These are phyloP conservation scores for Penicillium sp. DNA, from an alignment of 2,329 filamentous ascomycete genomes.

Conservation along the genomic window DNA sequence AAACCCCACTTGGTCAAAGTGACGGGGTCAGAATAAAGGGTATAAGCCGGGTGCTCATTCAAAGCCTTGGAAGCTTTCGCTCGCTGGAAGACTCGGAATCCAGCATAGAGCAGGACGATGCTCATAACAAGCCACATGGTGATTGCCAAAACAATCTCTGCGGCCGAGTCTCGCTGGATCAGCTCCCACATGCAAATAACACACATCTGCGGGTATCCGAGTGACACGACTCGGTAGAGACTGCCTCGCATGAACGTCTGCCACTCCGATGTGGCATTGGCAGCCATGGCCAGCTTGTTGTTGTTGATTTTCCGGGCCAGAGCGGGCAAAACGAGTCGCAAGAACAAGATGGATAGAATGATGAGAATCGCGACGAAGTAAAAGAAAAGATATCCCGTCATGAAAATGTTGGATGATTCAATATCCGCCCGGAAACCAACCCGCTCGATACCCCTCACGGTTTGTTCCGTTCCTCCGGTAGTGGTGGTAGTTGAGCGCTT, in stretches of 20 bases:
- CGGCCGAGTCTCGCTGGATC: conserved; percentile 78
- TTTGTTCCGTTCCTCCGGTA: conserved; percentile 38
- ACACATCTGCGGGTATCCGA: conserved; percentile 88
- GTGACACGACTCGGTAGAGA: conserved; percentile 82
- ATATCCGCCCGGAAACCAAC: conserved; percentile 83
- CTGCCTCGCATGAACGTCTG: conserved; percentile 89
- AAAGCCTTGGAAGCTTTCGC: conserved; percentile 82
- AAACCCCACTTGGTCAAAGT: conserved; percentile 97
- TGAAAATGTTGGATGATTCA: conserved; percentile 87
- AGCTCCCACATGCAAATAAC: conserved; percentile 94
- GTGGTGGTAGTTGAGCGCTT: conserved; percentile 51
- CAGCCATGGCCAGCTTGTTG: conserved; percentile 66
- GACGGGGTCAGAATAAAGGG: conserved; percentile 89
- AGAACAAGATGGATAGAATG: conserved; percentile 74
- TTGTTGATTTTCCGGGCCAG: conserved; percentile 71
- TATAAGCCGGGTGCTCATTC: conserved; percentile 95
- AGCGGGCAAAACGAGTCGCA: conserved; percentile 69
- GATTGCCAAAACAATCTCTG: conserved; percentile 80
- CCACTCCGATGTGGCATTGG: conserved; percentile 89
- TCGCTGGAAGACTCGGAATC: conserved; percentile 84
- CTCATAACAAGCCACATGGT: conserved; percentile 84
- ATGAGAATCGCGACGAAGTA: conserved; percentile 77
- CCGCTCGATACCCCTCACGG: conserved; percentile 80
- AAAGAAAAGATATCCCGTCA: conserved; percentile 89
- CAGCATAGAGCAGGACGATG: conserved; percentile 76